phyloP scores from a whole-genome alignment of 345 rosid species.

The Camelina hispida region DNA sequence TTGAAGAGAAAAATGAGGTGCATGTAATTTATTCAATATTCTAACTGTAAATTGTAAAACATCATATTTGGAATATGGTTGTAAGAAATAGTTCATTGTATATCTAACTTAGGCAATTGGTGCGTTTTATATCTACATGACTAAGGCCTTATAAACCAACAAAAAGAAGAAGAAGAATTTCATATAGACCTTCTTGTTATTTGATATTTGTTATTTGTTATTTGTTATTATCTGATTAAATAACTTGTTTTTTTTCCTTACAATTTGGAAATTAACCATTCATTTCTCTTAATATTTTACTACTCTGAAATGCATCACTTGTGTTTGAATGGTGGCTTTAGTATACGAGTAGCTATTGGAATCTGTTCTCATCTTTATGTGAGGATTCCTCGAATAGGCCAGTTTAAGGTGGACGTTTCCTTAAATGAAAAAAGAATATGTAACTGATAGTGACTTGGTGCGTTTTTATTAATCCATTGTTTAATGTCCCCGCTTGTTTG shows the following conservation, averaged over 20 bases:
- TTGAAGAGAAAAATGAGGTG: too few species aligned
- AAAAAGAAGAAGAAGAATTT: too few species aligned
- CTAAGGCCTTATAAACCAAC: neutral
- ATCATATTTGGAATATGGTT: too few species aligned
- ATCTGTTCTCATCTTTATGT: slow-evolving; percentile 26
- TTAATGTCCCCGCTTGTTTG: neutral
- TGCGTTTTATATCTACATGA: neutral
- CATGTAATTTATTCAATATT: too few species aligned
- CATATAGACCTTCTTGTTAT: too few species aligned
- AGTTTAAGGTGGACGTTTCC: slow-evolving; percentile 37
- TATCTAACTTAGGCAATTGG: neutral
- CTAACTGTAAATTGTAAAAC: too few species aligned
- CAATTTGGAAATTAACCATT: slow-evolving; percentile 4
- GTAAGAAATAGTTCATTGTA: too few species aligned
- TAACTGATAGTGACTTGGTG: slow-evolving; percentile 27
- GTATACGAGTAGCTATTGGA: neutral
- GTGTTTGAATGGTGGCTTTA: slow-evolving; percentile 2
- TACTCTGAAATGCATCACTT: neutral
- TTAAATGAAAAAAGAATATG: slow-evolving; percentile 34
- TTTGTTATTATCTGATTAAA: neutral
- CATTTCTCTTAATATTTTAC: neutral
- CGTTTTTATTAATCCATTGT: slow-evolving; percentile 12
- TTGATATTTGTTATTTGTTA: too few species aligned
- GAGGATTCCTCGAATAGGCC: slow-evolving; percentile 22
- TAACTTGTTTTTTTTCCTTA: neutral